phyloP scores from a whole-genome alignment of 1,139 yeast genomes.

The Lodderomyces elongisporus region DNA sequence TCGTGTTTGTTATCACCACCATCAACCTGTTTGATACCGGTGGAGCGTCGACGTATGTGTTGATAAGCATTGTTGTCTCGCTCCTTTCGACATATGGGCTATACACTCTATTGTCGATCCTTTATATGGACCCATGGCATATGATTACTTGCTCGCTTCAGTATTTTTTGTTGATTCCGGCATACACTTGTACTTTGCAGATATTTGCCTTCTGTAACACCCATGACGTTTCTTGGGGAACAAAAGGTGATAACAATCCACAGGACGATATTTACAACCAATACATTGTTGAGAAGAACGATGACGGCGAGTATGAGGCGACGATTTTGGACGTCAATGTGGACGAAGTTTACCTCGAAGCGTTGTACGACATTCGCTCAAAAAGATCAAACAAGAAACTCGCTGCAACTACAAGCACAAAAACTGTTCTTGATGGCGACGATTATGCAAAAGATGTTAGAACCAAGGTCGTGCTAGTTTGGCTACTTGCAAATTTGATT shows the following conservation, averaged over 20 bases:
- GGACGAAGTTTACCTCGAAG: slow-evolving; percentile 79
- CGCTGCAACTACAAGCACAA: slow-evolving; percentile 39
- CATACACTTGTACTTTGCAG: slow-evolving; percentile 85
- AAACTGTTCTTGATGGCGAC: slow-evolving; percentile 51
- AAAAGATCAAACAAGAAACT: slow-evolving; percentile 61
- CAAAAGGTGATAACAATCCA: slow-evolving; percentile 84
- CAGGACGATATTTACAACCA: slow-evolving; percentile 45
- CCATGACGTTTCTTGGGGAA: slow-evolving; percentile 97
- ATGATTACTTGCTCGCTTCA: slow-evolving; percentile 78
- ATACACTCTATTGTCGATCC: slow-evolving; percentile 69
- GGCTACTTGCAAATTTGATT: slow-evolving; percentile 80
- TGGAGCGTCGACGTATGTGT: slow-evolving; percentile 50
- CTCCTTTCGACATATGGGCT: slow-evolving; percentile 89
- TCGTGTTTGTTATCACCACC: slow-evolving; percentile 67
- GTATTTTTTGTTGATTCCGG: slow-evolving; percentile 84
- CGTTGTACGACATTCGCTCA: slow-evolving; percentile 67
- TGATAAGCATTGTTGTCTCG: slow-evolving; percentile 73
- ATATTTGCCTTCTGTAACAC: slow-evolving; percentile 94
- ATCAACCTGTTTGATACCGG: slow-evolving; percentile 36
- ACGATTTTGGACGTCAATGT: slow-evolving; percentile 87
- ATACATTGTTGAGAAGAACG: slow-evolving; percentile 44
- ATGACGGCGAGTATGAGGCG: slow-evolving; percentile 72
- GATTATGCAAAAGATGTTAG: slow-evolving; percentile 94
- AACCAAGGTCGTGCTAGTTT: slow-evolving; percentile 85
- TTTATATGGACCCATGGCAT: slow-evolving; percentile 95